phyloP scores from a whole-genome alignment of 768 basidiomycete genomes.

The Russula ochroleuca region DNA sequence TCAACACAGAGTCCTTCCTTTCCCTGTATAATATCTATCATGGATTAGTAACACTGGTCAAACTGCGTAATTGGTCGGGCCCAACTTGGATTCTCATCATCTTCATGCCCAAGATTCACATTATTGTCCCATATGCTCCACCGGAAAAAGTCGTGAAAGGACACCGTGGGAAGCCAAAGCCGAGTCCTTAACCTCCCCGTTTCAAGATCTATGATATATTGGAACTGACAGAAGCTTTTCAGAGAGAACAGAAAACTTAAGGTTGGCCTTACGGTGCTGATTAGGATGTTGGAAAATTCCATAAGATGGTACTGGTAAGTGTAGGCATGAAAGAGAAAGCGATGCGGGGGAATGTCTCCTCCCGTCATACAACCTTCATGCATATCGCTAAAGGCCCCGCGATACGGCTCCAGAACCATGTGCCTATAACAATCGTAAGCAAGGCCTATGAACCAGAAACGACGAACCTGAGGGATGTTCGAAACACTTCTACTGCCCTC shows the following conservation, averaged over 20 bases:
- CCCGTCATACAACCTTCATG: constrained; percentile 30
- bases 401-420: constrained; percentile 59
- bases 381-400: constrained; percentile 43
- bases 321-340: constrained; percentile 69
- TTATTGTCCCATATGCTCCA: constrained; percentile 46
- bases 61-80: background rate
- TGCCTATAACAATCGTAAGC: constrained; percentile 33
- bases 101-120: constrained; percentile 43
- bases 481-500: constrained; percentile 44
- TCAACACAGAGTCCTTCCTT: constrained; percentile 44
- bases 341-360: constrained; percentile 54
- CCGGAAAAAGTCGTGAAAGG: constrained; percentile 36
- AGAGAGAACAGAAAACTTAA: background rate
- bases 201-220: constrained; percentile 55
- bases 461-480: constrained; percentile 46
- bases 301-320: constrained; percentile 60
- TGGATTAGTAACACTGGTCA: background rate
- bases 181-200: constrained; percentile 38
- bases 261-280: constrained; percentile 36
- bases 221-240: constrained; percentile 44
- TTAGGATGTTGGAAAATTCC: constrained; percentile 36
- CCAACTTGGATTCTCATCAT: constrained; percentile 66
- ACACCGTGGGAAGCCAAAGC: constrained; percentile 56
- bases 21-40: constrained; percentile 54
- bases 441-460: background rate